These are phyloP conservation scores for Penicillium fuscoglaucum DNA, from an alignment of 2,329 filamentous ascomycete species.

Conservation along the genomic window DNA sequence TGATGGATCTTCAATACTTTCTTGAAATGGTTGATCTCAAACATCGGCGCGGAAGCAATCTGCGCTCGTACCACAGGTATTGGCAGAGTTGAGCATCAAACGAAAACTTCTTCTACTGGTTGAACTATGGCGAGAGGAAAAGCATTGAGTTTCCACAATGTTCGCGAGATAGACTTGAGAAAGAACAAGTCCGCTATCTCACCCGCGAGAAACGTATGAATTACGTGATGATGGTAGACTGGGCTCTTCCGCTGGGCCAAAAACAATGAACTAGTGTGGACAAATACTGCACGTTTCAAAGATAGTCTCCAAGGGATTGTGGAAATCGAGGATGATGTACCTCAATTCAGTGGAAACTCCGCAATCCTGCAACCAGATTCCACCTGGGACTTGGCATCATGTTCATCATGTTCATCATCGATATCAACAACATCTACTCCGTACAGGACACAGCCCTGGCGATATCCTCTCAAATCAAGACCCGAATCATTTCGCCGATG, in stretches of 20 bases:
- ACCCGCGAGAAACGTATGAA: slow-evolving; percentile 76
- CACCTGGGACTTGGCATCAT: background rate
- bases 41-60: slow-evolving; percentile 82
- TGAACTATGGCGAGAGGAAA: slow-evolving; percentile 77
- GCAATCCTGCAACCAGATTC: slow-evolving; percentile 13
- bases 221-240: slow-evolving; percentile 76
- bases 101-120: slow-evolving; percentile 93
- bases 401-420: slow-evolving; percentile 13
- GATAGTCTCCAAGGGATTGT: slow-evolving; percentile 79
- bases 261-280: slow-evolving; percentile 75
- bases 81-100: slow-evolving; percentile 77
- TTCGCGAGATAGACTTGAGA: slow-evolving; percentile 71
- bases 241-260: slow-evolving; percentile 86
- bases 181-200: slow-evolving; percentile 79
- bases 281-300: slow-evolving; percentile 65
- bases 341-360: slow-evolving; percentile 49
- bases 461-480: slow-evolving; percentile 14
- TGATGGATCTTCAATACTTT: slow-evolving; percentile 85
- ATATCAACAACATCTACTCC: slow-evolving; percentile 25
- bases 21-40: slow-evolving; percentile 82
- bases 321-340: slow-evolving; percentile 60
- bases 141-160: slow-evolving; percentile 69
- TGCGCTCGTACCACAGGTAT: slow-evolving; percentile 76
- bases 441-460: slow-evolving; percentile 1
- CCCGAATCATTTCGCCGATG: slow-evolving; percentile 63